Conservation (phyloP, 352 stramenopile species). For the Phytophthora agathidicida region DNA sequence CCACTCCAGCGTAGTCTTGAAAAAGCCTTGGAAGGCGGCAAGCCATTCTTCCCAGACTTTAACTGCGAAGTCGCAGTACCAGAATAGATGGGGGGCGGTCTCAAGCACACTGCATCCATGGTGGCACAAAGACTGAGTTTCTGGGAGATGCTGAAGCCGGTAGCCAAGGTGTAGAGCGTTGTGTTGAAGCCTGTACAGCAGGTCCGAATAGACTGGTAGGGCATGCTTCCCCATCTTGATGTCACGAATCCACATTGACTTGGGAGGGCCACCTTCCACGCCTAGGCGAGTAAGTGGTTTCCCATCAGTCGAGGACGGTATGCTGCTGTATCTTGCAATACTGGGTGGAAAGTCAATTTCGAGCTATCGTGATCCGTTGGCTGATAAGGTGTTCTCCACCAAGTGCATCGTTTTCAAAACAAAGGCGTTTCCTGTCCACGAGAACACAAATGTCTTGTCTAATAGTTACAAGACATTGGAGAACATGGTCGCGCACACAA, state of each 20-base stretch:
- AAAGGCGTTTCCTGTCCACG: neutral
- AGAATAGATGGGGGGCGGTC: neutral
- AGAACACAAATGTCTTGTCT: neutral
- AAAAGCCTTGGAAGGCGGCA: neutral
- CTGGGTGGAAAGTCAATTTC: slow-evolving; percentile 11
- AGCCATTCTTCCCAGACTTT: slow-evolving; percentile 2
- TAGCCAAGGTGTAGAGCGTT: slow-evolving; percentile 3
- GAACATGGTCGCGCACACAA: slow-evolving; percentile 2
- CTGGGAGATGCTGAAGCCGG: neutral
- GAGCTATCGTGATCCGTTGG: neutral
- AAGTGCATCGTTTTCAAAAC: neutral
- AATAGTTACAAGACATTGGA: neutral
- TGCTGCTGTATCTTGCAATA: slow-evolving; percentile 12
- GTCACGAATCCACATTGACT: neutral
- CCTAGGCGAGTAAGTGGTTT: neutral
- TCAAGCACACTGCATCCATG: neutral
- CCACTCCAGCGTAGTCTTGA: neutral
- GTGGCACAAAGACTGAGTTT: neutral
- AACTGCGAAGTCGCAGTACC: neutral
- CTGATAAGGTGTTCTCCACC: neutral
- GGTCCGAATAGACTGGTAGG: neutral
- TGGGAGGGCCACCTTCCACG: neutral
- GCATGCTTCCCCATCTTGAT: neutral
- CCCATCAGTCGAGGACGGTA: no score
- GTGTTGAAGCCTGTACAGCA: slow-evolving; percentile 3